Evolutionary conservation across 768 basidiomycete genomes (phyloP).

Genomic region (Trametes cingulata): DNA sequence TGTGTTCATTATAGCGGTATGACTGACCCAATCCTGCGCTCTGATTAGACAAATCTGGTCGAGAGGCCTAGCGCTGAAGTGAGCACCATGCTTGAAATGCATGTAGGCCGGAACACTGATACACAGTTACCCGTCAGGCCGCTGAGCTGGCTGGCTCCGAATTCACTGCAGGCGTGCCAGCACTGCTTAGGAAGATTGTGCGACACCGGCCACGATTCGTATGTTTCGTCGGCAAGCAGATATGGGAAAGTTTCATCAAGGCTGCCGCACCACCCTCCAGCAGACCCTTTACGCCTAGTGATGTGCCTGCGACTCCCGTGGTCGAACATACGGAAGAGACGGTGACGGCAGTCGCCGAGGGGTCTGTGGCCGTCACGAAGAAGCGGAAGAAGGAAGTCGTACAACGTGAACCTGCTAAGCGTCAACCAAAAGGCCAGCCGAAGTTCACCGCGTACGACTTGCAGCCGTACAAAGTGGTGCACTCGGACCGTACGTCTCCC

Average conservation of each 20-base stretch:
- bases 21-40: background rate
- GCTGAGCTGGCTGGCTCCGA: slow-evolving; percentile 58
- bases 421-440: slow-evolving; percentile 6
- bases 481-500: slow-evolving; percentile 26
- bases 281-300: background rate
- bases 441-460: slow-evolving; percentile 40
- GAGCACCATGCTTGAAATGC: too few species aligned
- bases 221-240: slow-evolving; percentile 78
- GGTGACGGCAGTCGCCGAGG: background rate
- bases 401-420: background rate
- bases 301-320: background rate
- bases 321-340: background rate
- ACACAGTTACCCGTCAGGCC: too few species aligned
- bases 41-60: slow-evolving; percentile 70
- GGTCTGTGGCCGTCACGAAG: background rate
- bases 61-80: slow-evolving; percentile 69
- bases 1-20: background rate
- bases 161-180: slow-evolving; percentile 53
- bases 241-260: slow-evolving; percentile 48
- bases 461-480: slow-evolving; percentile 52
- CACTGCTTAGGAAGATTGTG: slow-evolving; percentile 59
- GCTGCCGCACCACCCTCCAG: slow-evolving; percentile 18
- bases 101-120: too few species aligned
- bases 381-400: background rate
- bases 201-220: slow-evolving; percentile 61